Percentiles rank a stretch among this genome's conserved stretches.
phyloP scores from a whole-genome alignment of 768 basidiomycete genomes.

The Hirschioporus abietinus region DNA sequence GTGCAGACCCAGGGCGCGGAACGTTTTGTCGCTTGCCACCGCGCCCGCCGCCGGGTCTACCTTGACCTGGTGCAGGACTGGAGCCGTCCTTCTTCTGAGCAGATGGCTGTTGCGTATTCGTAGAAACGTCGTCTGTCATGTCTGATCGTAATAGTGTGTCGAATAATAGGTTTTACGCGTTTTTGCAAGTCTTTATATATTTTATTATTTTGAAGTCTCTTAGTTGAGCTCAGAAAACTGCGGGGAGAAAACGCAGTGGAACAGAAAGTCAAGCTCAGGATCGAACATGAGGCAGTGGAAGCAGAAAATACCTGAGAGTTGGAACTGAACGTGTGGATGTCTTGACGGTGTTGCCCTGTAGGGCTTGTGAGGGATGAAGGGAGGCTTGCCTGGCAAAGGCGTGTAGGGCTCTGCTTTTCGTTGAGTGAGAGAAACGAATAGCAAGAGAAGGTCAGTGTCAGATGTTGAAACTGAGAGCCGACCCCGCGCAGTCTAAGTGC shows the following conservation, averaged over 20 bases:
- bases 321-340: conserved; percentile 29
- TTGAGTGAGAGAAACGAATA: neutral
- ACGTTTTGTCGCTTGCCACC: conserved; percentile 47
- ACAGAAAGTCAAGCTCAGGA: conserved; percentile 12
- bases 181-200: conserved; percentile 44
- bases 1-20: neutral
- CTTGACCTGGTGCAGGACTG: conserved; percentile 40
- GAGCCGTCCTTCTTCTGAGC: conserved; percentile 69
- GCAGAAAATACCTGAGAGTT: conserved; percentile 37
- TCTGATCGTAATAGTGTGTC: conserved; percentile 59
- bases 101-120: conserved; percentile 36
- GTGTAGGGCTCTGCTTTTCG: conserved; percentile 29
- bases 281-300: conserved; percentile 15
- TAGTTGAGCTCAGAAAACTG: neutral
- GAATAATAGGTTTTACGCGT: conserved; percentile 31
- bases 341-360: conserved; percentile 80
- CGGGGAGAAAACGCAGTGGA: neutral
- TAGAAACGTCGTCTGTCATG: conserved; percentile 79
- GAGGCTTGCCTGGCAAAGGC: conserved; percentile 52
- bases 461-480: neutral
- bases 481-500: neutral
- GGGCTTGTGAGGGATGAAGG: conserved; percentile 75
- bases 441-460: conserved; percentile 1
- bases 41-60: conserved; percentile 36
- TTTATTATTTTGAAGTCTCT: conserved; percentile 1